Conservation (phyloP, 2,329 filamentous ascomycete genomes). For the Aspergillus spinulosporus region DNA sequence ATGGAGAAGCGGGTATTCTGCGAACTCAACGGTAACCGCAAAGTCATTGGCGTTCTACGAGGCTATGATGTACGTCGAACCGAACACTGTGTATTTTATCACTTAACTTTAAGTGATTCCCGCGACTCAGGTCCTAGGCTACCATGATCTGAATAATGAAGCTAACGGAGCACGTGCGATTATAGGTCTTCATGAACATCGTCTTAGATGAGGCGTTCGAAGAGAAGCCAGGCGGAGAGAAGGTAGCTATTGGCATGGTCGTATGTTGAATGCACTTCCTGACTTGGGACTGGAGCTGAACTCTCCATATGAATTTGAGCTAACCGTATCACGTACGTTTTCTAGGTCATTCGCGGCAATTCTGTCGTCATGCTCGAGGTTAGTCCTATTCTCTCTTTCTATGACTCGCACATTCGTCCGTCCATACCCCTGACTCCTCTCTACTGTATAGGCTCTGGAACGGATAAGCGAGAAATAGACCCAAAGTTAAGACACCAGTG, state of each 20-base stretch:
- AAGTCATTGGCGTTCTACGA: constrained; percentile 89
- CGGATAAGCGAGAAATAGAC: constrained; percentile 45
- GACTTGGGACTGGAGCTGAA: not conserved
- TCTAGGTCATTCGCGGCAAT: constrained; percentile 89
- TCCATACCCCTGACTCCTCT: not conserved
- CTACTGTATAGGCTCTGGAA: constrained; percentile 37
- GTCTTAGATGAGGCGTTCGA: constrained; percentile 96
- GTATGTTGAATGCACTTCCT: constrained; percentile 52
- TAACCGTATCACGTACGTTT: constrained; percentile 11
- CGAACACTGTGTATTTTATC: not conserved
- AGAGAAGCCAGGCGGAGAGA: constrained; percentile 89
- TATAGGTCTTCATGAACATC: constrained; percentile 93
- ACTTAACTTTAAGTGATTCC: not conserved
- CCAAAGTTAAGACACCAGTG: not conserved
- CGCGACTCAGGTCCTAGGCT: no score
- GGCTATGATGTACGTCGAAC: constrained; percentile 81
- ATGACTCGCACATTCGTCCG: not conserved
- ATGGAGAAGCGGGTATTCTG: constrained; percentile 99
- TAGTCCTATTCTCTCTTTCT: constrained; percentile 12
- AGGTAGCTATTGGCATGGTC: constrained; percentile 87
- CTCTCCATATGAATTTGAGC: not conserved
- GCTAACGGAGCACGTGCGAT: constrained; percentile 3
- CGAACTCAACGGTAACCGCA: constrained; percentile 95
- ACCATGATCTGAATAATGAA: not conserved
- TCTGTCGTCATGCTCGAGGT: constrained; percentile 97